A percentile compares a stretch with the other conserved stretches of the same genome.
These are phyloP conservation scores for Leishmania amazonensis DNA, from an alignment of 208 protist species.

Conservation along the genomic window DNA sequence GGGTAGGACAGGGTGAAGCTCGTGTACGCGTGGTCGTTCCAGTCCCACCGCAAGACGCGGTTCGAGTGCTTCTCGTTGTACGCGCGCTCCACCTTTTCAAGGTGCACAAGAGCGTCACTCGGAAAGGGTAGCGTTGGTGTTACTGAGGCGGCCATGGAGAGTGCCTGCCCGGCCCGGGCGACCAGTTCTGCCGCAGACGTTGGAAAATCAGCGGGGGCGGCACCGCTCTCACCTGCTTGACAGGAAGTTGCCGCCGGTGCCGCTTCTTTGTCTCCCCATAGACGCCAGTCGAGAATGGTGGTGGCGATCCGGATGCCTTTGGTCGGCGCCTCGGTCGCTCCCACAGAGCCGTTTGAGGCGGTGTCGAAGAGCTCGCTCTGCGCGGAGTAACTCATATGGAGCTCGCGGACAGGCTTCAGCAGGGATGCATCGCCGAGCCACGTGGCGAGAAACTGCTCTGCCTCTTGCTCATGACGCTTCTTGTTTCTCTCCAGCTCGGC, in stretches of 20 bases:
- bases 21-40: conserved; percentile 29
- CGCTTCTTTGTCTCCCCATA: conserved; percentile 27
- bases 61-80: conserved; percentile 18
- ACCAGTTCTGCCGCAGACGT: conserved; percentile 9
- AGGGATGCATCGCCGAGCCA: conserved; percentile 23
- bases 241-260: background rate
- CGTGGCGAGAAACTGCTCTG: conserved; percentile 34
- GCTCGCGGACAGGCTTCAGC: conserved; percentile 22
- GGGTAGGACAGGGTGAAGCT: conserved; percentile 40
- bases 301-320: conserved; percentile 26
- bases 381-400: conserved; percentile 14
- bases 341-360: background rate
- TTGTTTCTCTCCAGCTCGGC: conserved; percentile 31
- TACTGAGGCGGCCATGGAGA: background rate
- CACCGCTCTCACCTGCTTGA: background rate
- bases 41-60: conserved; percentile 33
- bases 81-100: conserved; percentile 23
- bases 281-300: conserved; percentile 34
- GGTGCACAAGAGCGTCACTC: conserved; percentile 14
- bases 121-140: conserved; percentile 38
- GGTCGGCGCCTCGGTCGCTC: background rate
- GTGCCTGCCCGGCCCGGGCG: conserved; percentile 6
- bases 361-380: conserved; percentile 14
- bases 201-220: background rate
- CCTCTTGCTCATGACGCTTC: conserved; percentile 31